Evolutionary conservation across 257 asterid species (phyloP), one percentile per base, ranked within the genome.

Genomic region (Voacanga thouarsii): DNA sequence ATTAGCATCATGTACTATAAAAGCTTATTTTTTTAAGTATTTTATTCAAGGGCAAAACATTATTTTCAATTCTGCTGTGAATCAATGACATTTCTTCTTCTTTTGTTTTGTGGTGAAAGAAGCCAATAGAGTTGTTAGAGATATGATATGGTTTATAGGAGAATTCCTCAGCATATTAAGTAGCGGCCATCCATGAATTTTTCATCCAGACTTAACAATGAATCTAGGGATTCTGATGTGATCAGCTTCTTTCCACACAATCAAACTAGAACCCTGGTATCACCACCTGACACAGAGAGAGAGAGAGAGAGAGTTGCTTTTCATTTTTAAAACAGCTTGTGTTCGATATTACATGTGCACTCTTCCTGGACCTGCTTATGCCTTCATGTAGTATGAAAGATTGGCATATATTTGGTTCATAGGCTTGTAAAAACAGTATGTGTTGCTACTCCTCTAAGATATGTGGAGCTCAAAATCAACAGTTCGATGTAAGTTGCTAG

Each of bases 221-320:
- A 61, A 75, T 75, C 60, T n/a, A 51, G 18, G 43, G 37, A 76
- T 47, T 63, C 47, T 75, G 61, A 45, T 61, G n/a, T 26, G 3
- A 63, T 50, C 14, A 7, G 43, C 16, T 63, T 63, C 69, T 63
- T 12, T 15, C 18, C 1, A 6, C 10, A 63, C 0, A 4, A 28
- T 12, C 37, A 63, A 28, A 63, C 60, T 4, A 55, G 4, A 50
- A 63, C 30, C 41, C 44, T 61, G 15, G 56, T 2, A 15, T 45
- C 50, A 3, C 50, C 11, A 8, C 50, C 50, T 45, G 10, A n/a
- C n/a, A n/a, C n/a, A n/a, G n/a, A n/a, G n/a, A n/a, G n/a, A n/a
- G n/a, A n/a, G n/a, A n/a, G n/a, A n/a, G n/a, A n/a, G n/a, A n/a
- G n/a, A n/a, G n/a, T n/a, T n/a, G n/a, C n/a, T n/a, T n/a, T n/a